phyloP scores from a whole-genome alignment of 345 rosid species.

The Boechera retrofracta region DNA sequence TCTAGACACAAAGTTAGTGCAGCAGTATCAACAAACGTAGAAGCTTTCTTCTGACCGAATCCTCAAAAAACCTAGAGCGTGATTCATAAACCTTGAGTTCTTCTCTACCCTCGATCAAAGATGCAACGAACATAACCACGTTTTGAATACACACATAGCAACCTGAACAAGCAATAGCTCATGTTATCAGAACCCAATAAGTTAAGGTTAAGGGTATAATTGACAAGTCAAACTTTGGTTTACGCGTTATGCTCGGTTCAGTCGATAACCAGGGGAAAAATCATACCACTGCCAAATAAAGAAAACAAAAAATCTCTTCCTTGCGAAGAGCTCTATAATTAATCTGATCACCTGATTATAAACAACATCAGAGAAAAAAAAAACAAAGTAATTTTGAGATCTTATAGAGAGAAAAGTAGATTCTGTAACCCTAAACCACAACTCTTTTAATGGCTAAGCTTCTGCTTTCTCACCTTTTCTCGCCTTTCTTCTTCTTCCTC shows the following conservation, averaged over 20 bases:
- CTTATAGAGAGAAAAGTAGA: neutral
- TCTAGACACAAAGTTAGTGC: neutral
- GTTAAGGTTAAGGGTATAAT: neutral
- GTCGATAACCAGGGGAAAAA: neutral
- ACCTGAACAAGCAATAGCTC: neutral
- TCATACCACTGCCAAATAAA: neutral
- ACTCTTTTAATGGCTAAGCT: conserved; percentile 39
- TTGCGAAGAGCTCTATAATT: neutral
- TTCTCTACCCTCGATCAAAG: neutral
- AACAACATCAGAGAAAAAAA: neutral
- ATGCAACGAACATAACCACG: neutral
- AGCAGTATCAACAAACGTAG: neutral
- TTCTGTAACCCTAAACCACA: neutral
- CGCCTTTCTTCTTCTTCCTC: too few species aligned
- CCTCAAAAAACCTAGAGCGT: neutral
- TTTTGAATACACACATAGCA: neutral
- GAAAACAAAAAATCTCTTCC: neutral
- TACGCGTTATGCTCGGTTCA: neutral
- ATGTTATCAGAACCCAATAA: neutral
- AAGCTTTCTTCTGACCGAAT: neutral
- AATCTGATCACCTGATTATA: neutral
- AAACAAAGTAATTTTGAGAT: neutral
- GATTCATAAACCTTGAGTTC: neutral
- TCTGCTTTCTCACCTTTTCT: too few species aligned
- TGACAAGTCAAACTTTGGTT: neutral